Conservation (phyloP, 2,329 filamentous ascomycete genomes). For the Diaporthe sp. region DNA sequence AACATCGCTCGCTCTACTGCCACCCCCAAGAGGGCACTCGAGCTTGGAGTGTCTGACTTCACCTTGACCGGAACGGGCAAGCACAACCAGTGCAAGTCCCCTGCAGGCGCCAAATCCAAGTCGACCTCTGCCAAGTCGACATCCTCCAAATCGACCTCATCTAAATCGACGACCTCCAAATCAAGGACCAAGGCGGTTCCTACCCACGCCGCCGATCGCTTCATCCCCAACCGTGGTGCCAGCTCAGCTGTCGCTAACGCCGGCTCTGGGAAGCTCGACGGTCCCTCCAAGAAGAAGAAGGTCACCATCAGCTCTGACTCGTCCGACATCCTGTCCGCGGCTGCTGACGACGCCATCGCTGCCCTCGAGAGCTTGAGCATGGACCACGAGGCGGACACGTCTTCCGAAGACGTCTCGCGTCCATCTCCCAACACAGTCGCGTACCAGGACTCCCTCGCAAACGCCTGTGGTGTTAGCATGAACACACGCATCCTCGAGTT, state of each 20-base stretch:
- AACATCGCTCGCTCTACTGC: slow-evolving; percentile 83
- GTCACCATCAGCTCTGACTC: slow-evolving; percentile 80
- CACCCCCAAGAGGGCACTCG: slow-evolving; percentile 85
- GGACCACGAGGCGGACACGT: slow-evolving; percentile 77
- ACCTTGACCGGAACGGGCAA: slow-evolving; percentile 86
- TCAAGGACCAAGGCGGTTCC: slow-evolving; percentile 81
- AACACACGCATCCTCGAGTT: slow-evolving; percentile 97
- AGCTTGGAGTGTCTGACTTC: slow-evolving; percentile 94
- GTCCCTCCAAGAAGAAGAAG: slow-evolving; percentile 77
- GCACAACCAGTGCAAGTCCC: slow-evolving; percentile 70
- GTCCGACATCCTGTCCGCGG: slow-evolving; percentile 82
- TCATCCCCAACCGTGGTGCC: slow-evolving; percentile 93
- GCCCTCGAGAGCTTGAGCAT: slow-evolving; percentile 86
- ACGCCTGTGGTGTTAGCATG: slow-evolving; percentile 91
- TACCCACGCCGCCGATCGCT: slow-evolving; percentile 87
- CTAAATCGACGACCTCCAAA: slow-evolving; percentile 61
- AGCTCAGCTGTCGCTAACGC: slow-evolving; percentile 89
- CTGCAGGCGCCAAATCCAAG: slow-evolving; percentile 69
- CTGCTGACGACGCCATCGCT: slow-evolving; percentile 83
- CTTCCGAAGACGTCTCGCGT: slow-evolving; percentile 71
- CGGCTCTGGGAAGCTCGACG: slow-evolving; percentile 86
- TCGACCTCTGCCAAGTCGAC: slow-evolving; percentile 57
- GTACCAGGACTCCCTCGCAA: slow-evolving; percentile 91
- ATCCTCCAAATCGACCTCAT: slow-evolving; percentile 54
- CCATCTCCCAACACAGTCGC: slow-evolving; percentile 89